A percentile compares a stretch with the other conserved stretches of the same genome.
These are phyloP conservation scores for Pleurotus sapidus DNA, from an alignment of 768 basidiomycete genomes.

Conservation along the genomic window DNA sequence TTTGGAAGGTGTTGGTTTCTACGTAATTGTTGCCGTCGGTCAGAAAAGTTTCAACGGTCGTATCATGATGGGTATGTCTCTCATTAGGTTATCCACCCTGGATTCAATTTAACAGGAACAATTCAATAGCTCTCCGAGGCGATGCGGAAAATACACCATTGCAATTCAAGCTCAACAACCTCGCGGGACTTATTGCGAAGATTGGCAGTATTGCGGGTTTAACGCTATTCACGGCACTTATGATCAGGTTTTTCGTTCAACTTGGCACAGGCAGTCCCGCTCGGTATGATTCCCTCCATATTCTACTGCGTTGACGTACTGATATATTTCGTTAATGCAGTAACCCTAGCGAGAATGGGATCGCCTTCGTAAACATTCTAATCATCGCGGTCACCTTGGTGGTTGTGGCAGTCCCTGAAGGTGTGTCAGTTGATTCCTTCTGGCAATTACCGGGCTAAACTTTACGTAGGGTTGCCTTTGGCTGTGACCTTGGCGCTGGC, in stretches of 20 bases:
- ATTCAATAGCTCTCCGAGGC: constrained; percentile 68
- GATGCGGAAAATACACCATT: constrained; percentile 90
- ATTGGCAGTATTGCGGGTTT: constrained; percentile 81
- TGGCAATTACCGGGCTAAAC: background rate
- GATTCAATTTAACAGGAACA: background rate
- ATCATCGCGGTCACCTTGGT: constrained; percentile 90
- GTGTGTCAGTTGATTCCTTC: constrained; percentile 16
- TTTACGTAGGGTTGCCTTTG: constrained; percentile 72
- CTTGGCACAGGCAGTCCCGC: constrained; percentile 59
- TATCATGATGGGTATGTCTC: constrained; percentile 89
- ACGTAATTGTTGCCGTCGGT: constrained; percentile 92
- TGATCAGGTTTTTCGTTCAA: constrained; percentile 95
- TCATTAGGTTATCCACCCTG: background rate
- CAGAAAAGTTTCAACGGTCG: constrained; percentile 92
- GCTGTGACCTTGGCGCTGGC: constrained; percentile 85
- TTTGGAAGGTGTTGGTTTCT: constrained; percentile 89
- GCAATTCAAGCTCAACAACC: constrained; percentile 86
- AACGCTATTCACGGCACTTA: constrained; percentile 74
- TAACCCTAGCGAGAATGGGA: constrained; percentile 78
- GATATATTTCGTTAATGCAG: constrained; percentile 25
- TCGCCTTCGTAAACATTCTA: constrained; percentile 88
- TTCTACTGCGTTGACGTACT: too few relatives aligned
- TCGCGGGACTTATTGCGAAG: constrained; percentile 97
- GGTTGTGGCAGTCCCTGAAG: constrained; percentile 48
- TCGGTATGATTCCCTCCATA: constrained; percentile 33